Evolutionary conservation across 306 rosid species (phyloP), one percentile per base, ranked within the genome.

Genomic region (Morella rubra): DNA sequence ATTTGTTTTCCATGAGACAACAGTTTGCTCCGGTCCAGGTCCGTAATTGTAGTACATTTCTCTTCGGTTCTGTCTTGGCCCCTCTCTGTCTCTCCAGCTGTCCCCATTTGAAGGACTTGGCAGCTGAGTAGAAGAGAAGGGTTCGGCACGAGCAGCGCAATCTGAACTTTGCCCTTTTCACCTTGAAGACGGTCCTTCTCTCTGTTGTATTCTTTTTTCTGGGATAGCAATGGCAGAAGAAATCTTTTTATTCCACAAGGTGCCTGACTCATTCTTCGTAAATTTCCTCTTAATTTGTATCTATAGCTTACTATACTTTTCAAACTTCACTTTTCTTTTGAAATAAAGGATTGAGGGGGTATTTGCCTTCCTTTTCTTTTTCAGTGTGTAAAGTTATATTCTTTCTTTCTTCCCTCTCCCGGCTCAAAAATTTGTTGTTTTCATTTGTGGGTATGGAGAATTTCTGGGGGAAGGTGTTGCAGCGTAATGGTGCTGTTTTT

Each of bases 191-290:
- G 44, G 41, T 79, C 72, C 71, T 32, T 72, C 79, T 19, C 42
- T 1, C 44, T 64, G 7, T 13, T 77, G 40, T 44, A 15, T 75
- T 78, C 64, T 53, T 59, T 65, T 70, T 65, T 70, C 62, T 66
- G 47, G 69, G 66, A 40, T 69, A 82, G 67, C 87, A 50, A 93
- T 94, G 98, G 92, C 87, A 14, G 97, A 79, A 84, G 79, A 77
- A 76, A 76, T 83, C 84, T 89, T 85, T 68, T 88, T 91, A 81
- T 66, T 82, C 84, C 85, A 83, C 87, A 91, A 94, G 98, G 98
- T 94, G 62, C 81, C 16, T 69, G 14, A 18, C 19, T 75, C 32
- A 15, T 24, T 22, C 7, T 58, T n/a, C 10, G 16, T 66, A 75
- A 0, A 51, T 54, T 79, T 64, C 15, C 32, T 79, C 45, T 77